Evolutionary conservation across 345 rosid genomes (phyloP).

Genomic region (Pistacia vera): DNA sequence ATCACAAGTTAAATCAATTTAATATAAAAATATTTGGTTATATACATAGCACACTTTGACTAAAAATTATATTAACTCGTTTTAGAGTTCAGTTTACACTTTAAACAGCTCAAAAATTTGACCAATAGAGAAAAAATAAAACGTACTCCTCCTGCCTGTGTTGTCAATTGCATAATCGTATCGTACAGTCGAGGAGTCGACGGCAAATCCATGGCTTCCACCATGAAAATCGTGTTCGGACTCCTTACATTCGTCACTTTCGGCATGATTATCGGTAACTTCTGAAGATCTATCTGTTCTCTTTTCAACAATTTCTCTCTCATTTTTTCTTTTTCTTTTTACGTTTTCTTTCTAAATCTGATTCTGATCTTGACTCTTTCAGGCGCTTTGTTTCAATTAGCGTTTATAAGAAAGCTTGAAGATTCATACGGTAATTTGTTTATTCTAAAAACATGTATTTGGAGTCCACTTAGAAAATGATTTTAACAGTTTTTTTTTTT

Average conservation of each 20-base stretch:
- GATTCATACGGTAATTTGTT: constrained; percentile 62
- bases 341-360: not conserved
- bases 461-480: not conserved
- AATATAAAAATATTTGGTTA: too few species aligned
- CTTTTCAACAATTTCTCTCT: not conserved
- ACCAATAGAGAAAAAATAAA: too few species aligned
- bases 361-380: constrained; percentile 35
- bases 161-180: not conserved
- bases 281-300: not conserved
- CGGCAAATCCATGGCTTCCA: constrained; percentile 48
- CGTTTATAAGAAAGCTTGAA: constrained; percentile 72
- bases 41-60: too few species aligned
- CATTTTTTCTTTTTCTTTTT: not conserved
- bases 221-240: constrained; percentile 76
- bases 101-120: not conserved
- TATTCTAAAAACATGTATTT: not conserved
- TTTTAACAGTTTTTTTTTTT: not conserved
- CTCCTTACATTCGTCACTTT: constrained; percentile 82
- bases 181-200: too few species aligned
- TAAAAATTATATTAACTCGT: not conserved
- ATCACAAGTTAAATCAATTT: too few species aligned
- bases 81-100: not conserved
- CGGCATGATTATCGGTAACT: constrained; percentile 88
- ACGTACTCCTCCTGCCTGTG: not conserved
- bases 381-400: constrained; percentile 91